Conservation (phyloP, 2,329 filamentous ascomycete species). For the Alternaria panax region DNA sequence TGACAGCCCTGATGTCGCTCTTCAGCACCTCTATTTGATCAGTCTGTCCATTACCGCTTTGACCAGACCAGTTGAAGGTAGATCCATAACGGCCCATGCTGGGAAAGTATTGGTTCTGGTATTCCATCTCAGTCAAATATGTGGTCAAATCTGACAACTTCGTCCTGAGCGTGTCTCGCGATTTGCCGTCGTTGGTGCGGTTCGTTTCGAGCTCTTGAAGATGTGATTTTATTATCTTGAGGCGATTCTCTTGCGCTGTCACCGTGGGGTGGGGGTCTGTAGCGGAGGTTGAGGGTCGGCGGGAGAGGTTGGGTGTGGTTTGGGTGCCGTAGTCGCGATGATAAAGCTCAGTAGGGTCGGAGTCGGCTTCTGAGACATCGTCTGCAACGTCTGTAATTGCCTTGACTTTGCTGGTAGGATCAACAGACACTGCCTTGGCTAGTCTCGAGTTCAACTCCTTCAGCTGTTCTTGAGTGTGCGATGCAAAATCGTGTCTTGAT, state of each 20-base stretch:
- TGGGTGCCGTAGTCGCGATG: slow-evolving; percentile 83
- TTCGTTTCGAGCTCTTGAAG: slow-evolving; percentile 60
- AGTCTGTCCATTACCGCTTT: slow-evolving; percentile 62
- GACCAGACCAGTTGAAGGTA: slow-evolving; percentile 40
- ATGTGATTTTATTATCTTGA: slow-evolving; percentile 61
- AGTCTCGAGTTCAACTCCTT: slow-evolving; percentile 64
- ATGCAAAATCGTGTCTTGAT: slow-evolving; percentile 65
- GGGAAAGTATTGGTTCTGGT: slow-evolving; percentile 53
- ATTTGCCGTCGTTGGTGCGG: slow-evolving; percentile 59
- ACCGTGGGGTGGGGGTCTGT: slow-evolving; percentile 38
- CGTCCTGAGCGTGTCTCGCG: slow-evolving; percentile 58
- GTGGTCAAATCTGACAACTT: slow-evolving; percentile 64
- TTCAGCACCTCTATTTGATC: slow-evolving; percentile 78
- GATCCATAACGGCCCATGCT: slow-evolving; percentile 39
- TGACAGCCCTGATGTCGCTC: slow-evolving; percentile 78
- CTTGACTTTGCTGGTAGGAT: slow-evolving; percentile 57
- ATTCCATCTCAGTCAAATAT: slow-evolving; percentile 63
- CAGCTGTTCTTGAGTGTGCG: slow-evolving; percentile 60
- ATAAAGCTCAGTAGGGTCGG: slow-evolving; percentile 78
- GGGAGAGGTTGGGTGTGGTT: slow-evolving; percentile 65
- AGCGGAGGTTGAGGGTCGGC: slow-evolving; percentile 42
- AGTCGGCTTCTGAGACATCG: slow-evolving; percentile 58
- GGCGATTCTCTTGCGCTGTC: slow-evolving; percentile 53
- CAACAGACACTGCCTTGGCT: slow-evolving; percentile 66
- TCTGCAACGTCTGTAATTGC: slow-evolving; percentile 41